Evolutionary conservation across 2,329 filamentous ascomycete genomes (phyloP), one percentile per base, ranked within the genome.

Genomic region (Emericellopsis cladophorae): DNA sequence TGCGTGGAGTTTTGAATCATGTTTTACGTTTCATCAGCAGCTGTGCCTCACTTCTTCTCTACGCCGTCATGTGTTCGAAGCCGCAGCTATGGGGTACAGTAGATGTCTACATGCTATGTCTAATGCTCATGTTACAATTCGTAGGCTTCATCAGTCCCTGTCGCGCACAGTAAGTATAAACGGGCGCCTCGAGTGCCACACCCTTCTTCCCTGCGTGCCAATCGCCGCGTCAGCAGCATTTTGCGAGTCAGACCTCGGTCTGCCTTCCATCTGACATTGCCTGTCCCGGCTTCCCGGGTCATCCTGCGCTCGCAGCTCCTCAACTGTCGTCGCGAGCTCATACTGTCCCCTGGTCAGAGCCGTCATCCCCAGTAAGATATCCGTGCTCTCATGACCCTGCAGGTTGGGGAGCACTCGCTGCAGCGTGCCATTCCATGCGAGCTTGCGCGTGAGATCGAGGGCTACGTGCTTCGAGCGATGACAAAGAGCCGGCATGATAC

Each of bases 401-500:
- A 95, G 55, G 7, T 74, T 54, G 0, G 82, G 78, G 0, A 95
- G 63, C 2, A 75, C 69, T 52, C 81, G 80, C 61, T 95, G 89
- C 43, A 95, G 61, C 24, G 84, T 79, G 2, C 89, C 89, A 48
- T 87, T 90, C 81, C 86, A 92, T 2, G 81, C 80, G 41, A 95
- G 72, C 47, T 87, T 85, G 53, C 85, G 80, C 34, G 83, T 83
- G 42, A 90, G 76, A 55, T 95, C 89, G 14, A 94, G 73, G 3
- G 85, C 83, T 12, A 84, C 68, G 45, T 77, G 79, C 39, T 75
- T 70, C 1, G 83, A 75, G 14, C 89, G 77, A 52, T 88, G 76
- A 36, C 83, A 75, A 14, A 95, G 71, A 39, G 79, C 75, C 0
- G 89, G 88, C 57, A 89, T 76, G 12, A 95, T 64, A 31, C 89